Conservation (phyloP, 768 basidiomycete genomes). For the Russula compacta region DNA sequence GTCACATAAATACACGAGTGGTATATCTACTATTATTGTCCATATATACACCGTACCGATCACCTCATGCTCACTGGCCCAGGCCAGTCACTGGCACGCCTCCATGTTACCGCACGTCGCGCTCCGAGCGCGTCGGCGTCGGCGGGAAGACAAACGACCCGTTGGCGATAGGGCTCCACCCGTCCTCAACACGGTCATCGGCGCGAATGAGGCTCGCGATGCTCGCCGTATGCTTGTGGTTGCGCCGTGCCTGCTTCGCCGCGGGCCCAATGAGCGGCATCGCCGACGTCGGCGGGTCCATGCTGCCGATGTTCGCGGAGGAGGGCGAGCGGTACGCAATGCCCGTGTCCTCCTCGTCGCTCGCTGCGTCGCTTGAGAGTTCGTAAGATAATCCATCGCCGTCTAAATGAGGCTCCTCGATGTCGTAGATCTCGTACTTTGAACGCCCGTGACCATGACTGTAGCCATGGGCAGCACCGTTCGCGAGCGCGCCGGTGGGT, state of each 20-base stretch:
- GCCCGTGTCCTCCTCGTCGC: slow-evolving; percentile 61
- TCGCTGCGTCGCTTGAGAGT: slow-evolving; percentile 37
- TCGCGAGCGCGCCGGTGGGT: slow-evolving; percentile 33
- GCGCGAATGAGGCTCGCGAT: slow-evolving; percentile 75
- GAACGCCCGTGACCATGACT: slow-evolving; percentile 29
- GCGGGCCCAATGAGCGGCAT: slow-evolving; percentile 27
- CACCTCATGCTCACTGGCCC: neutral
- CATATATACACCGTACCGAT: slow-evolving; percentile 2
- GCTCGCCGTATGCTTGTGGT: slow-evolving; percentile 73
- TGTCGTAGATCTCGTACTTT: slow-evolving; percentile 73
- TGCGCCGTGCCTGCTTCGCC: slow-evolving; percentile 28
- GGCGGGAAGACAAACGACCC: slow-evolving; percentile 46
- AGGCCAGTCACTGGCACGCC: neutral
- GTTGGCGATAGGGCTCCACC: slow-evolving; percentile 63
- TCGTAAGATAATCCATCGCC: slow-evolving; percentile 47
- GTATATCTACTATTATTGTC: slow-evolving; percentile 8
- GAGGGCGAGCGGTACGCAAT: slow-evolving; percentile 63
- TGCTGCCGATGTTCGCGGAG: slow-evolving; percentile 16
- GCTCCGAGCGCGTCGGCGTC: slow-evolving; percentile 23
- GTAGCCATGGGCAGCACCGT: slow-evolving; percentile 12
- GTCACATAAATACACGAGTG: slow-evolving; percentile 3
- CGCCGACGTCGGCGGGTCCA: slow-evolving; percentile 27
- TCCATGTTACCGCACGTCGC: neutral
- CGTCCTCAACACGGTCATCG: slow-evolving; percentile 72
- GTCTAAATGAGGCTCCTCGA: slow-evolving; percentile 47